Base-by-base conservation (phyloP, 805 yeast genomes). In the Ogataea henricii region DNA sequence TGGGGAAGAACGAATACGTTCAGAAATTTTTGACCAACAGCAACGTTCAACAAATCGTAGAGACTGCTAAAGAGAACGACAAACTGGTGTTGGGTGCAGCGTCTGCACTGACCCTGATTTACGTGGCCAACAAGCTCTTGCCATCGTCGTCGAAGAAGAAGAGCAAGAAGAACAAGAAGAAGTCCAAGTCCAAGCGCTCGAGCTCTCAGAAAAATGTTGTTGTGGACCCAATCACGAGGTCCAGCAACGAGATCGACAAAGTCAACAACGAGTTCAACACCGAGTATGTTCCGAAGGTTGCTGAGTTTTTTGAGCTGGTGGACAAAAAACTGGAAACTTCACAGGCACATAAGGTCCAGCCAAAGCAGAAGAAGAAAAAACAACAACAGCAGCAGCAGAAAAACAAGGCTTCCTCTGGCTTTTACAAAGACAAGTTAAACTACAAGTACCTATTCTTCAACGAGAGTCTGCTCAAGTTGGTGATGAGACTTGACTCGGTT, bases 401-500 rank as follows among this genome's bases (percentile, higher is more conserved):
- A 16, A n/a, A 12, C 8, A 43, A 30, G 9, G 43, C 26, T 8
- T 34, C 22, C 9, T 16, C 43, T 4, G 48, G 38, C 1, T 42
- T 63, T 1, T 64, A 65, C 47, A 59, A 57, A 27, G 64, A 65
- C 14, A 56, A 52, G n/a, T 44, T 62, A 25, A 46, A 51, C 48
- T 84, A 80, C 62, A 76, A 78, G 58, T 75, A 72, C 55, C 75
- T 77, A 44, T 86, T 73, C 61, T 81, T 72, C 62, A 85, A 82
- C 57, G 95, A 87, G 63, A 77, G 77, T 74, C 66, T 87, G 36
- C 69, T 87, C 63, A 85, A 85, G 60, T 73, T 83, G 52, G 65
- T 86, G 54, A 74, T 87, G 73, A 79, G 75, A 51, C 69, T 87
- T 46, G 95, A 87, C 57, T 82, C 78, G 2, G 71, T 87, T 29